Evolutionary conservation across 306 rosid species (phyloP), one percentile per base, ranked within the genome.

Genomic region (Quillaja saponaria): DNA sequence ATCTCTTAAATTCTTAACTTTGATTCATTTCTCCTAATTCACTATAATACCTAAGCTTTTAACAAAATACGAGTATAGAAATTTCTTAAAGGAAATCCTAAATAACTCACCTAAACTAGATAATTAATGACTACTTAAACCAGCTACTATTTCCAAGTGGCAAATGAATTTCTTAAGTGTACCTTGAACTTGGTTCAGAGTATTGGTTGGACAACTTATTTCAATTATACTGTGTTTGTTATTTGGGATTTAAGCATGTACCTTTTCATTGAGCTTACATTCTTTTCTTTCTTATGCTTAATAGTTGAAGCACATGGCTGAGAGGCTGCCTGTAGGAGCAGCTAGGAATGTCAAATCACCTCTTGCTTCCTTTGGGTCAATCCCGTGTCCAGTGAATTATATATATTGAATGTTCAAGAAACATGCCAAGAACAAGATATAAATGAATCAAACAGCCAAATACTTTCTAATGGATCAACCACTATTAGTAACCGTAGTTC

Each of bases 241-340:
- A 39, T 45, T 46, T 46, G 0, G 33, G 17, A 14, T 62, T 16
- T 21, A 16, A 52, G 13, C 42, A 34, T 62, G n/a, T 10, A n/a
- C 15, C 31, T 54, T 55, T 58, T 45, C n/a, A 57, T 44, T 80
- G 57, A 71, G 58, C 56, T 45, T 47, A 21, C 35, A 4, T 51
- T 45, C 56, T 34, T 63, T 63, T 71, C 57, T 57, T 47, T 63
- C n/a, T 49, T 66, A 15, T 48, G 51, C 58, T 54, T 64, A 71
- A 64, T 72, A 92, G 99, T 83, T 89, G 82, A 92, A 92, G 80
- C 96, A 89, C 68, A 81, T 92, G 99, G 99, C 99, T 71, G 99
- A 89, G 82, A 78, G 94, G 81, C 84, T 89, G 58, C 99, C 99
- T 57, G 85, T 92, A 50, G 99, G 95, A 77, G 86, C 91, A 37